A percentile compares a stretch with the other conserved stretches of the same genome.
phyloP scores from a whole-genome alignment of 495 filamentous ascomycete genomes.

The Podospora sp. region DNA sequence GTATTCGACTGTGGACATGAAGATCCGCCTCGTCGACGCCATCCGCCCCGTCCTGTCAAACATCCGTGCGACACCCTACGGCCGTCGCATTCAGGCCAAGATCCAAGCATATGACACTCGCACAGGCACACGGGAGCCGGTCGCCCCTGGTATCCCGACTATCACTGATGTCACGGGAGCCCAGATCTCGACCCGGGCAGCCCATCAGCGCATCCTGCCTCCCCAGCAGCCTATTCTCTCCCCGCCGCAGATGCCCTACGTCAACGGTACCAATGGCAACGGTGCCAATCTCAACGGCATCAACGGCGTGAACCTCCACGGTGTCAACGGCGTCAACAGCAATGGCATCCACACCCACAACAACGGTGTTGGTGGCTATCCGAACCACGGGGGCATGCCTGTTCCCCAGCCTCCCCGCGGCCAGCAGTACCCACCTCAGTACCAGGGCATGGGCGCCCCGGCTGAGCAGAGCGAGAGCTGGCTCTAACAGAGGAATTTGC shows the following conservation, averaged over 20 bases:
- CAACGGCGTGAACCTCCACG: constrained; percentile 13
- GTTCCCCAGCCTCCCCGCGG: constrained; percentile 29
- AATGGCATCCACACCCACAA: not conserved
- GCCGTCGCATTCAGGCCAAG: constrained; percentile 88
- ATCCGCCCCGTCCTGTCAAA: constrained; percentile 81
- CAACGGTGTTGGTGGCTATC: constrained; percentile 24
- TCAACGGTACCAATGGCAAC: not conserved
- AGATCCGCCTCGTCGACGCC: constrained; percentile 72
- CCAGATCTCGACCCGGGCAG: constrained; percentile 43
- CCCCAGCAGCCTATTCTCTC: constrained; percentile 34
- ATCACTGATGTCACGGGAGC: constrained; percentile 45
- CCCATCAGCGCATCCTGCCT: constrained; percentile 34
- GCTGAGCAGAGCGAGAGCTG: constrained; percentile 34
- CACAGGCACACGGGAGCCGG: constrained; percentile 20
- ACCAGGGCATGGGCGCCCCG: constrained; percentile 16
- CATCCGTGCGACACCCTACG: constrained; percentile 87
- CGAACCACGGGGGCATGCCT: constrained; percentile 30
- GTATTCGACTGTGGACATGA: constrained; percentile 70
- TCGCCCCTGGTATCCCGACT: constrained; percentile 34
- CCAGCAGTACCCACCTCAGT: constrained; percentile 31
- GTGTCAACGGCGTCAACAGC: not conserved
- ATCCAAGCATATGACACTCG: constrained; percentile 58
- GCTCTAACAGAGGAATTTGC: constrained; percentile 26
- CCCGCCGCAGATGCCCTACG: not conserved
- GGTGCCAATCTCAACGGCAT: constrained; percentile 27